These are phyloP conservation scores for Fusarium algeriense DNA, from an alignment of 2,329 filamentous ascomycete species.

Conservation along the genomic window DNA sequence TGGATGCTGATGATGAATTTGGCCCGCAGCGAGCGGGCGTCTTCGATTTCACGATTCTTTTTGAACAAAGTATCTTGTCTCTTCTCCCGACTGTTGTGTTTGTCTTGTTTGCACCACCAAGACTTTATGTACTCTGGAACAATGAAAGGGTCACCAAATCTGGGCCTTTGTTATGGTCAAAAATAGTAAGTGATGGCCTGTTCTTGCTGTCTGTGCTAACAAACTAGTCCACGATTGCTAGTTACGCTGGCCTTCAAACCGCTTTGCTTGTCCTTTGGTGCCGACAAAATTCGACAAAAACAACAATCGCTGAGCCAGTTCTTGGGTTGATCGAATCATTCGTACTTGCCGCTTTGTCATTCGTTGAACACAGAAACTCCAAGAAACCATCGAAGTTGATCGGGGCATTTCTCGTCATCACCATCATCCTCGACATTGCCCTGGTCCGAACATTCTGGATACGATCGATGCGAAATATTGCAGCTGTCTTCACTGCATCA, in stretches of 20 bases:
- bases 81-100: slow-evolving; percentile 45
- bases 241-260: slow-evolving; percentile 41
- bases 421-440: slow-evolving; percentile 51
- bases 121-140: slow-evolving; percentile 31
- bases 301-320: slow-evolving; percentile 47
- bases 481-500: slow-evolving; percentile 44
- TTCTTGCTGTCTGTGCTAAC: not conserved
- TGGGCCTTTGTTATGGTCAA: slow-evolving; percentile 38
- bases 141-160: not conserved
- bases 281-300: slow-evolving; percentile 38
- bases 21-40: slow-evolving; percentile 43
- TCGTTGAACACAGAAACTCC: slow-evolving; percentile 51
- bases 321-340: slow-evolving; percentile 47
- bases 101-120: slow-evolving; percentile 38
- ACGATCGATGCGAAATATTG: slow-evolving; percentile 44
- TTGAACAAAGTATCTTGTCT: slow-evolving; percentile 50
- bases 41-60: slow-evolving; percentile 50
- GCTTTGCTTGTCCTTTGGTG: slow-evolving; percentile 47
- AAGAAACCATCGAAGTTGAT: slow-evolving; percentile 51
- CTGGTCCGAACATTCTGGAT: slow-evolving; percentile 52
- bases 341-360: slow-evolving; percentile 48
- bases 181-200: slow-evolving; percentile 25
- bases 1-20: slow-evolving; percentile 37
- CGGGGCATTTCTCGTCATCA: slow-evolving; percentile 49
- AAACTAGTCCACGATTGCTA: slow-evolving; percentile 15